Percentiles rank a stretch among this genome's conserved stretches.
phyloP scores from a whole-genome alignment of 1,139 yeast genomes.

The Hemisphaericaspora xylanilytica region DNA sequence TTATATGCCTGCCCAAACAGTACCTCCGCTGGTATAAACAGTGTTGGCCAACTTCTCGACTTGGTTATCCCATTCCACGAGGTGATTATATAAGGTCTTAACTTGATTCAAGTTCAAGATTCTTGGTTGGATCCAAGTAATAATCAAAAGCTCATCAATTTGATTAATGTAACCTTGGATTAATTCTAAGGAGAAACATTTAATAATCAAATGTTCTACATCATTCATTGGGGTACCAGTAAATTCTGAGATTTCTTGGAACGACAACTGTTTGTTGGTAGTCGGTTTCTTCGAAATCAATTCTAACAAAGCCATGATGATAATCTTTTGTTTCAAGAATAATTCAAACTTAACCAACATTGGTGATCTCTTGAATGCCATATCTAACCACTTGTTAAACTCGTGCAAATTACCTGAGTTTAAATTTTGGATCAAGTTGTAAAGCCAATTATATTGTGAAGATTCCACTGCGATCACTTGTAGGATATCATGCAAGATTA shows the following conservation, averaged over 20 bases:
- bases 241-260: conserved; percentile 65
- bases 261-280: conserved; percentile 69
- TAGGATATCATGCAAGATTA: conserved; percentile 84
- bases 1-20: conserved; percentile 39
- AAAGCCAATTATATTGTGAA: conserved; percentile 67
- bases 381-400: conserved; percentile 51
- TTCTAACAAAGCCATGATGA: conserved; percentile 89
- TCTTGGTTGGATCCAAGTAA: conserved; percentile 95
- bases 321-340: conserved; percentile 84
- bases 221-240: conserved; percentile 71
- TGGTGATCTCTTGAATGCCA: conserved; percentile 47
- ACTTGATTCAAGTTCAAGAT: conserved; percentile 83
- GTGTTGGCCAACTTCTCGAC: conserved; percentile 62
- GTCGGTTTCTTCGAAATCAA: conserved; percentile 77
- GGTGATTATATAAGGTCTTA: conserved; percentile 66
- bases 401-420: conserved; percentile 73
- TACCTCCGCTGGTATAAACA: conserved; percentile 37
- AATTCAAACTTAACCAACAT: conserved; percentile 58
- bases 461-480: conserved; percentile 40
- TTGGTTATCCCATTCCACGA: conserved; percentile 73
- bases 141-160: conserved; percentile 70
- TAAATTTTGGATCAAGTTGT: conserved; percentile 63
- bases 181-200: conserved; percentile 80
- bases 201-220: conserved; percentile 89
- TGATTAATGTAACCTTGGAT: conserved; percentile 88